Conservation (phyloP, 257 asterid species). For the Eucommia ulmoides region DNA sequence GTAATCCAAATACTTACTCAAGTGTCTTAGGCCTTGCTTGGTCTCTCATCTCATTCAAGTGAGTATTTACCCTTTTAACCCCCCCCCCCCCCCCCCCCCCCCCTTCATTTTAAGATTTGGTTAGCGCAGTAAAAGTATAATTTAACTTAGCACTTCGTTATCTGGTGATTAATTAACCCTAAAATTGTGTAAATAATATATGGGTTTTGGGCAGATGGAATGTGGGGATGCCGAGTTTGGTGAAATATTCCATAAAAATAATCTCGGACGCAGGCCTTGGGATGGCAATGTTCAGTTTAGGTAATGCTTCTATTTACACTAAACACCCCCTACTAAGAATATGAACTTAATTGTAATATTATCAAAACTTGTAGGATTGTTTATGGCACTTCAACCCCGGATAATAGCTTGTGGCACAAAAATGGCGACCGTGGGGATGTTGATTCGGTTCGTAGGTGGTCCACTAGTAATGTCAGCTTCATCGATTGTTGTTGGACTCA, state of each 20-base stretch:
- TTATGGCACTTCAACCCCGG: constrained; percentile 73
- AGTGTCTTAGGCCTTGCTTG: constrained; percentile 53
- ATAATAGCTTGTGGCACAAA: constrained; percentile 55
- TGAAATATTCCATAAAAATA: constrained; percentile 54
- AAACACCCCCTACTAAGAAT: too few relatives aligned
- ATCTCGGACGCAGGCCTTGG: constrained; percentile 79
- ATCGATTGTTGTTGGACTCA: constrained; percentile 43
- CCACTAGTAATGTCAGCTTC: constrained; percentile 55
- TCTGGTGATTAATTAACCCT: too few relatives aligned
- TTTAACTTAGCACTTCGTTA: too few relatives aligned
- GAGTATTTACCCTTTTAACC: constrained; percentile 11
- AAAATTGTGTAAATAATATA: too few relatives aligned
- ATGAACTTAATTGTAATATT: neutral
- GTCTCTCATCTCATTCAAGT: constrained; percentile 63
- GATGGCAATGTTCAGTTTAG: constrained; percentile 75
- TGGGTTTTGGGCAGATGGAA: constrained; percentile 85
- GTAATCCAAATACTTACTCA: constrained; percentile 72
- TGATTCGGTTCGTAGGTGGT: constrained; percentile 42
- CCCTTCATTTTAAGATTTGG: too few relatives aligned
- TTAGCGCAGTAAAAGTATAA: too few relatives aligned
- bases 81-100: too few relatives aligned
- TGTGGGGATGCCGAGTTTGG: constrained; percentile 61
- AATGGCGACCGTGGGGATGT: constrained; percentile 50
- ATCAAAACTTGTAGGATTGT: constrained; percentile 24
- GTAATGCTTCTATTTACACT: constrained; percentile 15